Base-by-base conservation (phyloP, 1,284 basidiomycete species). In the Xerocomus alliaceus region DNA sequence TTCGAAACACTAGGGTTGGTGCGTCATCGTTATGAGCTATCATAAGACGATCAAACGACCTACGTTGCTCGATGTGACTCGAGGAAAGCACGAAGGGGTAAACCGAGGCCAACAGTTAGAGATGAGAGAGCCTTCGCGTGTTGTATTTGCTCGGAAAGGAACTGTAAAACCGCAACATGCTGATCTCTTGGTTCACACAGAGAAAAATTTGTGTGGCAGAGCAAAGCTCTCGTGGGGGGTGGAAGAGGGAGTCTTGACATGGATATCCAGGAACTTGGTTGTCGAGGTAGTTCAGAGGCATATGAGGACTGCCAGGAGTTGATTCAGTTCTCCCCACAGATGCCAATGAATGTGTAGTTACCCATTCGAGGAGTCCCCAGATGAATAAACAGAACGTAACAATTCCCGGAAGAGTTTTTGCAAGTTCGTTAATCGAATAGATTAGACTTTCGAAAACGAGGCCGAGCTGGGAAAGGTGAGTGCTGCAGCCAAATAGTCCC, bases 81-180 rank as follows among this genome's bases (percentile, higher is more conserved):
- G 3, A 73, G 56, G 50, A 77, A 67, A 17, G 61, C 22, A 28
- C 54, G 68, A 35, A 76, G 61, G 4, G 70, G 71, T 41, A 54
- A 50, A 35, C 67, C 67, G 13, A 77, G 61, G 12, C 62, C 42
- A 13, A 52, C 49, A 28, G 61, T 74, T 26, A 76, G 46, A 1
- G 68, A 68, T 6, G 72, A 70, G 31, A 76, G 24, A 39, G 60
- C 62, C 20, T 62, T 76, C 13, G 73, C 70, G 10, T 77, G 73
- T 24, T 63, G 63, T 13, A 72, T 67, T 49, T 77, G 73, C 26
- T 73, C 72, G 2, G 60, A 65, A 44, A 75, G 52, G 32, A 77
- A 77, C 26, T 64, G 61, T 28, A 73, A 35, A 35, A 73, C 57
- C 13, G 63, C 66, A 1, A 35, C 52, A 31, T 75, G 64, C 15